Evolutionary conservation across 2,329 filamentous ascomycete genomes (phyloP), one percentile per base, ranked within the genome.

Genomic region (Thelonectria olida): DNA sequence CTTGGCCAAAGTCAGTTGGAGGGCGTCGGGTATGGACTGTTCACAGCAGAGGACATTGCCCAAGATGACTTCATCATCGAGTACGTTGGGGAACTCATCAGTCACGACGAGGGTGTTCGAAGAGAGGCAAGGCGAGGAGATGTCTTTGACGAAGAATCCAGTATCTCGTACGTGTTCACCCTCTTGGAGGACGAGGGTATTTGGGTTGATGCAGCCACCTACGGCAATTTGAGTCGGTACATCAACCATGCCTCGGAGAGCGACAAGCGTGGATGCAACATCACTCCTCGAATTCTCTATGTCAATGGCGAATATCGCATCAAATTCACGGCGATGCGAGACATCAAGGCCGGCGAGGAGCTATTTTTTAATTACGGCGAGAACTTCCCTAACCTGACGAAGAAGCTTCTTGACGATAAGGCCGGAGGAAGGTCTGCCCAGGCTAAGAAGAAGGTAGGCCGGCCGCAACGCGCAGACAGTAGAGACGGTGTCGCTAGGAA

Each of bases 351-450:
- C 4, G 92, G 92, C 22, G 89, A 93, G 62, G 92, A 96, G 75
- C 79, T 96, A 1, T 91, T 93, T 72, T 96, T 95, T 75, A 87
- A 95, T 72, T 96, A 96, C 68, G 90, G 90, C 41, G 85, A 89
- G 70, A 86, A 88, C 63, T 90, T 90, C 68, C 85, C 86, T 12
- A 88, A 89, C 60, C 74, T 89, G 58, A 87, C 76, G 6, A 78
- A 79, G 72, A 79, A 79, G 66, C 67, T 79, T 45, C 71, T 79
- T 54, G 77, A 79, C 61, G 70, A 75, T 64, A 78, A 78, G 67
- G 75, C 74, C 41, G 73, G 73, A 62, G 70, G 67, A 47, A 74
- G 75, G 58, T 62, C 73, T 27, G 69, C 63, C 13, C 54, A 67
- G 45, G 51, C 50, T 12, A 74, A 72, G 65, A 77, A 73, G 58